Percentiles rank a stretch among this genome's conserved stretches.
These are phyloP conservation scores for Coriaria nepalensis DNA, from an alignment of 306 rosid species.

Conservation along the genomic window DNA sequence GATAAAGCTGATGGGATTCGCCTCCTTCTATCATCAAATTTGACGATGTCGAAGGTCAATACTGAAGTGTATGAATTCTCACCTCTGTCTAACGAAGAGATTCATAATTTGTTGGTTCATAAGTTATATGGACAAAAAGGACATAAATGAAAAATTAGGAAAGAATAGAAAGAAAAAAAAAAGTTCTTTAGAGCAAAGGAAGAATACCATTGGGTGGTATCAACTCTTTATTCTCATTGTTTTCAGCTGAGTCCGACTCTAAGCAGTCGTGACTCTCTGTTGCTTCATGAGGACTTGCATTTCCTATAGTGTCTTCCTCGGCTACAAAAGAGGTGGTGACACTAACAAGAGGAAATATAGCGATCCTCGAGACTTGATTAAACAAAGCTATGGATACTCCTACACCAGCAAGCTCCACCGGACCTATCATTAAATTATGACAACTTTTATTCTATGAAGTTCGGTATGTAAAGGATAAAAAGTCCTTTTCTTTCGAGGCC, in stretches of 20 bases:
- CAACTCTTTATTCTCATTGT: slow-evolving; percentile 39
- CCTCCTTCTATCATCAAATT: slow-evolving; percentile 31
- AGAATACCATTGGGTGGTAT: slow-evolving; percentile 42
- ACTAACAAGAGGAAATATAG: slow-evolving; percentile 89
- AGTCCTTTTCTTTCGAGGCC: no score
- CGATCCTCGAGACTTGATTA: slow-evolving; percentile 80
- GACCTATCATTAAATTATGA: no score
- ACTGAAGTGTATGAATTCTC: slow-evolving; percentile 27
- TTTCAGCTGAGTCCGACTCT: slow-evolving; percentile 28
- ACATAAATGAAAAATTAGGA: not conserved
- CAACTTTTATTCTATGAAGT: no score
- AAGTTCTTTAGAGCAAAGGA: not conserved
- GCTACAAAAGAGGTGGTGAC: slow-evolving; percentile 95
- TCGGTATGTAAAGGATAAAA: no score
- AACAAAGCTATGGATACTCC: slow-evolving; percentile 94
- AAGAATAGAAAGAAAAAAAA: not conserved
- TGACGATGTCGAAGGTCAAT: slow-evolving; percentile 27
- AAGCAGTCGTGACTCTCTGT: slow-evolving; percentile 24
- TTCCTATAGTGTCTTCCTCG: slow-evolving; percentile 61
- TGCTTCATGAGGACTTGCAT: slow-evolving; percentile 20
- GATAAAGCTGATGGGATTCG: slow-evolving; percentile 88
- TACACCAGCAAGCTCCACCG: slow-evolving; percentile 94
- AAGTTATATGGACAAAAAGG: not conserved
- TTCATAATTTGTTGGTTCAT: not conserved
- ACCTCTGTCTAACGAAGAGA: slow-evolving; percentile 23